Evolutionary conservation across 1,139 yeast genomes (phyloP).

Genomic region (Scheffersomyces segobiensis): DNA sequence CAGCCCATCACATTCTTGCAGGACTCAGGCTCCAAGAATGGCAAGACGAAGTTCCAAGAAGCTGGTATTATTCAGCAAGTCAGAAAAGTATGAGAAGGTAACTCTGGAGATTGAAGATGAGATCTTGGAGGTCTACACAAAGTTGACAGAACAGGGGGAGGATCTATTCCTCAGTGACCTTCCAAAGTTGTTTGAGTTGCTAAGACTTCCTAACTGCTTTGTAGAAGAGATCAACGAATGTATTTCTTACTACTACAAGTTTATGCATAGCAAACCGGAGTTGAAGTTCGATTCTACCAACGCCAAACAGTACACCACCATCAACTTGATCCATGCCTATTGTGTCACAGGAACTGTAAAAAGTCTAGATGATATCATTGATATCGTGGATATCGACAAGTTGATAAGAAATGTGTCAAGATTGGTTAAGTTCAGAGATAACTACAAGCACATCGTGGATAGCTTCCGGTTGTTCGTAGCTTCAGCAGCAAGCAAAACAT

Average conservation of each 20-base stretch:
- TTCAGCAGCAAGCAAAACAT: conserved; percentile 13
- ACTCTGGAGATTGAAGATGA: conserved; percentile 31
- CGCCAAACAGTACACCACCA: conserved; percentile 25
- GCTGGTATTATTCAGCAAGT: conserved; percentile 3
- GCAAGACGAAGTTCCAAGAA: not conserved
- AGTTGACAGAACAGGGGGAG: conserved; percentile 18
- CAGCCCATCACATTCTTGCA: not conserved
- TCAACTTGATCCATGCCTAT: conserved; percentile 29
- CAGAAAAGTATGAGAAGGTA: conserved; percentile 16
- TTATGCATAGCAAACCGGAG: conserved; percentile 13
- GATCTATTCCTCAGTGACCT: conserved; percentile 34
- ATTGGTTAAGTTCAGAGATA: conserved; percentile 36
- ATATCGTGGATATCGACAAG: conserved; percentile 45
- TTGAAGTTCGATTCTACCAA: conserved; percentile 10
- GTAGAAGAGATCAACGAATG: conserved; percentile 32
- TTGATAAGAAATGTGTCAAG: conserved; percentile 27
- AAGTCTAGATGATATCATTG: conserved; percentile 27
- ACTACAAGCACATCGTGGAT: conserved; percentile 26
- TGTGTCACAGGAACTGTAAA: conserved; percentile 27
- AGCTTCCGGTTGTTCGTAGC: conserved; percentile 40
- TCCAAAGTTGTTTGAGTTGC: conserved; percentile 21
- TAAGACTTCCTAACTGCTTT: conserved; percentile 36
- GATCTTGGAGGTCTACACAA: conserved; percentile 30
- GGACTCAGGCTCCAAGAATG: not conserved
- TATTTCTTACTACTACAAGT: conserved; percentile 37